Conservation (phyloP, 208 protist species). For the Wallacemonas sp. region DNA sequence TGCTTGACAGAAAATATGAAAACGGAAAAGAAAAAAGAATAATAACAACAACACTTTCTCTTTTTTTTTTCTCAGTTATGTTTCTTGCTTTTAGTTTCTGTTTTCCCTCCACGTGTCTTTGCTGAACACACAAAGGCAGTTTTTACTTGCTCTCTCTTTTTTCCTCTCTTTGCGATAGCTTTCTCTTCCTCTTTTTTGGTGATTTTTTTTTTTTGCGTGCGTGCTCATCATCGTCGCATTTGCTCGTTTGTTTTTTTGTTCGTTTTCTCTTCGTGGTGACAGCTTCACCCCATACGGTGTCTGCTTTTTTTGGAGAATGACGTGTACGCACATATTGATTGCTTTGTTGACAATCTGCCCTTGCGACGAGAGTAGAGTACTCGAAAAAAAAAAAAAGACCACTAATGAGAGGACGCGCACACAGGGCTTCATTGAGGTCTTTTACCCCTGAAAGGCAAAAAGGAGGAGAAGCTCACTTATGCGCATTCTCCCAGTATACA, state of each 20-base stretch:
- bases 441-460: too few species aligned
- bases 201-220: not conserved
- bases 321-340: too few species aligned
- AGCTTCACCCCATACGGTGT: too few species aligned
- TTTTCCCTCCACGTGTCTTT: not conserved
- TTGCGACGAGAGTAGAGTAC: too few species aligned
- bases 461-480: too few species aligned
- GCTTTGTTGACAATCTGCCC: too few species aligned
- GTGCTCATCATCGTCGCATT: not conserved
- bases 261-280: conserved; percentile 2
- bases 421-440: too few species aligned
- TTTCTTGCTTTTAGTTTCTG: not conserved
- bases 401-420: too few species aligned
- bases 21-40: not conserved
- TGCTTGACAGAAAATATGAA: not conserved
- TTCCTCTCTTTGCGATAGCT: not conserved
- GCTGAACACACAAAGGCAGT: not conserved
- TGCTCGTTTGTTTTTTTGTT: not conserved
- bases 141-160: too few species aligned
- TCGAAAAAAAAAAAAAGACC: too few species aligned
- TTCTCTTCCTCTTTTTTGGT: not conserved
- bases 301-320: too few species aligned
- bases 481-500: too few species aligned
- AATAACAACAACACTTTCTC: not conserved
- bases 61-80: conserved; percentile 5